phyloP scores from a whole-genome alignment of 176 grass and related monocot genomes.

The Guadua angustifolia region DNA sequence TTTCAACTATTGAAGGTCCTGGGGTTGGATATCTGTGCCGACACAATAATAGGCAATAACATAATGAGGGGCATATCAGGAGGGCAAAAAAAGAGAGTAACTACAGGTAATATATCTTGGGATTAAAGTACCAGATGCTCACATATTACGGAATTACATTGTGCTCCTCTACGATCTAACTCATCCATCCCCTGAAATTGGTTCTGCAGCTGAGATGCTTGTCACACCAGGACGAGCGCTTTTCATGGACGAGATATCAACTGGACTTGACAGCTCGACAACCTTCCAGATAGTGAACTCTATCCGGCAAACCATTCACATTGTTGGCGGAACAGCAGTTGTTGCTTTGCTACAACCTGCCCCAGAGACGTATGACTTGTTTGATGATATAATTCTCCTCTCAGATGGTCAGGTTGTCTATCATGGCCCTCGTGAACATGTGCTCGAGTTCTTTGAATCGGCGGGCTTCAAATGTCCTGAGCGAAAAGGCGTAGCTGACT shows the following conservation, averaged over 20 bases:
- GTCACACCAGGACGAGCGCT: slow-evolving; percentile 76
- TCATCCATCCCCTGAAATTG: slow-evolving; percentile 23
- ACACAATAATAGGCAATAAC: slow-evolving; percentile 77
- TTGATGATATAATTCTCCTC: slow-evolving; percentile 88
- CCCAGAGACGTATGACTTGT: slow-evolving; percentile 81
- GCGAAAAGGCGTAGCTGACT: slow-evolving; percentile 80
- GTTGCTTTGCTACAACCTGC: slow-evolving; percentile 82
- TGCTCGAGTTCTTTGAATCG: slow-evolving; percentile 76
- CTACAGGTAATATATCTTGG: slow-evolving; percentile 63
- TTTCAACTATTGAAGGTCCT: slow-evolving; percentile 53
- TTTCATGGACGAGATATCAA: slow-evolving; percentile 97
- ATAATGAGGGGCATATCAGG: slow-evolving; percentile 87
- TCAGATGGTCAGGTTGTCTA: slow-evolving; percentile 79
- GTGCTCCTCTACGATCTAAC: neutral
- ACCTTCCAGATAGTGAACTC: slow-evolving; percentile 84
- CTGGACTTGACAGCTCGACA: slow-evolving; percentile 85
- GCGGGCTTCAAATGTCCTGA: slow-evolving; percentile 77
- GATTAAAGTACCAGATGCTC: neutral
- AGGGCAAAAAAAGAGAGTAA: slow-evolving; percentile 89
- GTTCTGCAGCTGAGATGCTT: slow-evolving; percentile 72
- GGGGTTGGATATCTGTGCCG: slow-evolving; percentile 80
- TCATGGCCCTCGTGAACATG: slow-evolving; percentile 74
- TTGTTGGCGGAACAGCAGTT: slow-evolving; percentile 65
- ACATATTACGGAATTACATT: neutral
- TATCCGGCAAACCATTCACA: slow-evolving; percentile 66